phyloP scores from a whole-genome alignment of 495 filamentous ascomycete genomes.

The Podospora pseudocomata region DNA sequence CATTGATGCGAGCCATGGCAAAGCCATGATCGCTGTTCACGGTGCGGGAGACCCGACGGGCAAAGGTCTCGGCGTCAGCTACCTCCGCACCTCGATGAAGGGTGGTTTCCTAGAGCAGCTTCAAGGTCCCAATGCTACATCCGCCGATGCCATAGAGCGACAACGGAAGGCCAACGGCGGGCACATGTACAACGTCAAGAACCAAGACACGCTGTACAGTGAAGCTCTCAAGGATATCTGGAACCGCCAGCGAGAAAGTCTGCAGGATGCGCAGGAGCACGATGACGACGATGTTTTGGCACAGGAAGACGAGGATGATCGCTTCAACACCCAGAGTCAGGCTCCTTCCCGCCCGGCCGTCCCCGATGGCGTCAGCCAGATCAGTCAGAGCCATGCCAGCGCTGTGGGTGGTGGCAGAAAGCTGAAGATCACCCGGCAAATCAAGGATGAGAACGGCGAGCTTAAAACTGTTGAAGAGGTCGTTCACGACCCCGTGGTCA shows the following conservation, averaged over 20 bases:
- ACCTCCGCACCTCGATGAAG: slow-evolving; percentile 97
- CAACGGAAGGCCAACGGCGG: slow-evolving; percentile 85
- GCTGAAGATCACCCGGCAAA: slow-evolving; percentile 68
- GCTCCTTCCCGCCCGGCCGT: slow-evolving; percentile 37
- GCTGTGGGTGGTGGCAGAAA: slow-evolving; percentile 66
- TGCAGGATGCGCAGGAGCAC: slow-evolving; percentile 54
- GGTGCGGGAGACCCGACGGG: slow-evolving; percentile 95
- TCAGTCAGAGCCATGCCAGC: slow-evolving; percentile 71
- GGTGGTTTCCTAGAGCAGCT: slow-evolving; percentile 90
- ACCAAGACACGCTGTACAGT: slow-evolving; percentile 85
- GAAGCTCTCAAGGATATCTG: slow-evolving; percentile 84
- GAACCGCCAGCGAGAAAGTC: slow-evolving; percentile 75
- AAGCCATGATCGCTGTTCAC: slow-evolving; percentile 94
- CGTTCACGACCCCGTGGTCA: slow-evolving; percentile 69
- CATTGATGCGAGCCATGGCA: slow-evolving; percentile 84
- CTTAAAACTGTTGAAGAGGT: slow-evolving; percentile 56
- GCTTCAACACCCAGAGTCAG: slow-evolving; percentile 49
- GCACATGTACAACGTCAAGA: slow-evolving; percentile 94
- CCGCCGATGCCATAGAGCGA: slow-evolving; percentile 61
- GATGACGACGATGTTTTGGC: slow-evolving; percentile 66
- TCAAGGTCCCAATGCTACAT: slow-evolving; percentile 81
- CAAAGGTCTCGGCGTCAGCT: slow-evolving; percentile 88
- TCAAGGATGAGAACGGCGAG: slow-evolving; percentile 60
- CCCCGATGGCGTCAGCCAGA: slow-evolving; percentile 75
- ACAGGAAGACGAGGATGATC: slow-evolving; percentile 53